Base-by-base conservation (phyloP, 768 basidiomycete genomes). In the Tylopilus subfusipes region DNA sequence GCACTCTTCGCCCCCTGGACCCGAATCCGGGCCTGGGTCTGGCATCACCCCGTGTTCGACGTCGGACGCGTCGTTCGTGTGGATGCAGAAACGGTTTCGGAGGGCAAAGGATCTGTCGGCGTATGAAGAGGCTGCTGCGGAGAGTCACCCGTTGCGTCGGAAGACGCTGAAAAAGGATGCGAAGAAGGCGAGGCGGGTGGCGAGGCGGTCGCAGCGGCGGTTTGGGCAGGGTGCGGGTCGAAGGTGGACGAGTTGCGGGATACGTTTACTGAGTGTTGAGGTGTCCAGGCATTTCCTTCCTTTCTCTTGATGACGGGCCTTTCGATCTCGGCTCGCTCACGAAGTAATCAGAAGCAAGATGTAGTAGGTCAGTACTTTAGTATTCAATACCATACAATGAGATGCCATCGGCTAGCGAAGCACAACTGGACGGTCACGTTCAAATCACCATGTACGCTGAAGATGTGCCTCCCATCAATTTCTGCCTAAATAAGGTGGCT, bases 151-250 rank as follows among this genome's bases (percentile, higher is more conserved):
- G 14, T 58, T 90, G 56, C 82, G 76, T 52, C 72, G 86, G 56
- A 78, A 74, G 61, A 72, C 76, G 59, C 60, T 88, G 61, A 89
- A 88, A 72, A 78, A 72, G 63, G 85, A 83, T 42, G 79, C 81
- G 45, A 90, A 88, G 74, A 74, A 75, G 59, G 81, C 79, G 34
- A 75, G 82, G 62, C 82, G 82, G 65, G 78, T 78, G 5, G 78
- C 75, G 38, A 74, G 73, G 33, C 69, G 70, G 49, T 38, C 53
- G 39, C 53, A 51, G 4, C 52, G 36, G 39, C 44, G 33, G 19
- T 40, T 50, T 21, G 36, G 48, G 36, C 55, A 53, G 12, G 29
- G 40, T 4, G 48, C 13, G 16, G 62, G 65, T 6, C 76, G 76
- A 71, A 72, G 30, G 51, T 38, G 16, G 63, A 63, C n/a, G 55